phyloP scores from a whole-genome alignment of 352 stramenopile genomes.

The Phytophthora agathidicida region DNA sequence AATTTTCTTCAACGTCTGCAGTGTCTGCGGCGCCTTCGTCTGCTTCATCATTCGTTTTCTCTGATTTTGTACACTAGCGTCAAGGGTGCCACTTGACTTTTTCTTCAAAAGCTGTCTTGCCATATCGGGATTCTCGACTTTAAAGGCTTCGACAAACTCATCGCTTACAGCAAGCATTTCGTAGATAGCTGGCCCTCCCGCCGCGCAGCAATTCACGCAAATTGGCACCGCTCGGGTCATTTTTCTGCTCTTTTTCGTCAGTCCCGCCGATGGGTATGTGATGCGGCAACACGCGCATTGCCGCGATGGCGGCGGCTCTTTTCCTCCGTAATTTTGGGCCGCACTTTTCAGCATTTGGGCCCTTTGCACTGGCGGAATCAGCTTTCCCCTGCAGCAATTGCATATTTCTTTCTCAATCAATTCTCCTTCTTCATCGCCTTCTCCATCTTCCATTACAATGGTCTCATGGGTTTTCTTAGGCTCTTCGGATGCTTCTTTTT shows the following conservation, averaged over 20 bases:
- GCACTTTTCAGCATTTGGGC: conserved; percentile 9
- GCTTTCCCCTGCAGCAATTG: conserved; percentile 13
- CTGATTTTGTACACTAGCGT: background rate
- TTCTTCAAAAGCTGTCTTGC: conserved; percentile 4
- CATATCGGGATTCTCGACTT: conserved; percentile 19
- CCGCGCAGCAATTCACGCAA: conserved; percentile 14
- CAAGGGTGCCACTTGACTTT: conserved; percentile 2
- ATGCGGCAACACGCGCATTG: conserved; percentile 30
- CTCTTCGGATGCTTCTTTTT: background rate
- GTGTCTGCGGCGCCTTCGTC: background rate
- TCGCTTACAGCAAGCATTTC: conserved; percentile 27
- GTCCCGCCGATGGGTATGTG: conserved; percentile 13
- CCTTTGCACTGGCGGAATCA: background rate
- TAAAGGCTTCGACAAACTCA: conserved; percentile 26
- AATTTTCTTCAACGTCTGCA: background rate
- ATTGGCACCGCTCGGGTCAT: conserved; percentile 20
- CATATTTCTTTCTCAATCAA: conserved; percentile 7
- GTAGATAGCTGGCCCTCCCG: conserved; percentile 21
- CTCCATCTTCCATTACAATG: conserved; percentile 6
- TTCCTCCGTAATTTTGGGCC: conserved; percentile 2
- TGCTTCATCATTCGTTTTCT: background rate
- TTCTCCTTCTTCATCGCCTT: conserved; percentile 18
- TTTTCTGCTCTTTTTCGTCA: conserved; percentile 28
- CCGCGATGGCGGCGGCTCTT: conserved; percentile 9
- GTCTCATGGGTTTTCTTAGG: background rate